Conservation (phyloP, 208 protist species). For the Novymonas esmeraldas region DNA sequence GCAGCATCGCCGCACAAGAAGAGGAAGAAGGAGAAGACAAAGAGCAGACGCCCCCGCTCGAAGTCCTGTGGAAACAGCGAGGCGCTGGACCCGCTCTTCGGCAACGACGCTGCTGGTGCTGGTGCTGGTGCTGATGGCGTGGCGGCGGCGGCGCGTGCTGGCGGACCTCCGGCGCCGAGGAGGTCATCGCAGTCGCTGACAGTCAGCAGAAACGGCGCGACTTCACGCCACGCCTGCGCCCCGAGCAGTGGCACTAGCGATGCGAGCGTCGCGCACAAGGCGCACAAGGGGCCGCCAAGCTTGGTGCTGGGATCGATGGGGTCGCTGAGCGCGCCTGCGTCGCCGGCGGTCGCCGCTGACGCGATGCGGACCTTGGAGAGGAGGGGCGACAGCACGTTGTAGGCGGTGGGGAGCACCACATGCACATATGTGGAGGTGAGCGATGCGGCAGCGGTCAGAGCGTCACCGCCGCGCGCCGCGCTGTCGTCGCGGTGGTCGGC, state of each 20-base stretch:
- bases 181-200: too few relatives aligned
- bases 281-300: conserved; percentile 36
- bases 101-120: not conserved
- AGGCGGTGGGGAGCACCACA: conserved; percentile 49
- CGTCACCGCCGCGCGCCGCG: not conserved
- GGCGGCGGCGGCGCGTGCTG: not conserved
- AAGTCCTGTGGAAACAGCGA: conserved; percentile 12
- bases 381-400: conserved; percentile 29
- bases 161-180: too few relatives aligned
- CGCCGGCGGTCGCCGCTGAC: not conserved
- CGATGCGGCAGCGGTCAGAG: conserved; percentile 2
- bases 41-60: conserved; percentile 19
- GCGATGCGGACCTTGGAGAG: conserved; percentile 13
- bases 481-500: conserved; percentile 7
- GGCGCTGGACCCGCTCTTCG: not conserved
- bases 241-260: conserved; percentile 44
- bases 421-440: conserved; percentile 33
- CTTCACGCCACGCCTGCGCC: conserved; percentile 33
- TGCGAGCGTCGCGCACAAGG: conserved; percentile 45
- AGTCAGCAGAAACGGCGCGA: conserved; percentile 31
- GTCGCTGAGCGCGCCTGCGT: not conserved
- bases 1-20: conserved; percentile 24
- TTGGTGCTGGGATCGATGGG: conserved; percentile 14
- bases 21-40: conserved; percentile 28
- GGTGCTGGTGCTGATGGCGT: not conserved